Conservation (phyloP, 2,329 filamentous ascomycete species). For the Diaporthe eres region DNA sequence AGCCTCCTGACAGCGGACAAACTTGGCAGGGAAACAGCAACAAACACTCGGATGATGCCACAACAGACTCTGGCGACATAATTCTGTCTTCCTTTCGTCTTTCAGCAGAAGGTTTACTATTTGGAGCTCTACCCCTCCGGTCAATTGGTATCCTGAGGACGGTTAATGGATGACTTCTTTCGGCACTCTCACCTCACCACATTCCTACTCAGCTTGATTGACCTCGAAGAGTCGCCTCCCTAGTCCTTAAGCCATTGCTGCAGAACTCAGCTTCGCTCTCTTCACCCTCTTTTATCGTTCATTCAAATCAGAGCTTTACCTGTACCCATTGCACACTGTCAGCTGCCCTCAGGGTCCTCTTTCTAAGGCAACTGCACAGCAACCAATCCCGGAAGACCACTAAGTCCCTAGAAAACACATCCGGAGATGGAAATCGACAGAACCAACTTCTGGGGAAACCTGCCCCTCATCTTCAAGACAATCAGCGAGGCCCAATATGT, state of each 20-base stretch:
- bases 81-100: background rate
- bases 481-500: slow-evolving; percentile 51
- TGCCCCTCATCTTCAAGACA: slow-evolving; percentile 50
- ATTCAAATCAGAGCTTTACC: background rate
- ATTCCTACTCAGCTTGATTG: background rate
- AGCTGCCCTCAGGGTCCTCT: background rate
- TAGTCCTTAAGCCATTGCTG: background rate
- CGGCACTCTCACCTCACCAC: background rate
- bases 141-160: background rate
- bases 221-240: background rate
- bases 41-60: background rate
- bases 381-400: too few species aligned
- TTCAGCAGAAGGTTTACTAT: background rate
- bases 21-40: slow-evolving; percentile 1
- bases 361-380: background rate
- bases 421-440: slow-evolving; percentile 48
- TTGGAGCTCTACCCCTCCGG: background rate
- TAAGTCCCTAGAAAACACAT: background rate
- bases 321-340: background rate
- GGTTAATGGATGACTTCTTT: background rate
- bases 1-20: background rate
- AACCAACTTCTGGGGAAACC: slow-evolving; percentile 48
- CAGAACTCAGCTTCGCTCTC: background rate
- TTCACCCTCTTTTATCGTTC: background rate
- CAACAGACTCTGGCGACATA: background rate